Evolutionary conservation across 495 filamentous ascomycete genomes (phyloP).

Genomic region (Aspergillus taichungensis): DNA sequence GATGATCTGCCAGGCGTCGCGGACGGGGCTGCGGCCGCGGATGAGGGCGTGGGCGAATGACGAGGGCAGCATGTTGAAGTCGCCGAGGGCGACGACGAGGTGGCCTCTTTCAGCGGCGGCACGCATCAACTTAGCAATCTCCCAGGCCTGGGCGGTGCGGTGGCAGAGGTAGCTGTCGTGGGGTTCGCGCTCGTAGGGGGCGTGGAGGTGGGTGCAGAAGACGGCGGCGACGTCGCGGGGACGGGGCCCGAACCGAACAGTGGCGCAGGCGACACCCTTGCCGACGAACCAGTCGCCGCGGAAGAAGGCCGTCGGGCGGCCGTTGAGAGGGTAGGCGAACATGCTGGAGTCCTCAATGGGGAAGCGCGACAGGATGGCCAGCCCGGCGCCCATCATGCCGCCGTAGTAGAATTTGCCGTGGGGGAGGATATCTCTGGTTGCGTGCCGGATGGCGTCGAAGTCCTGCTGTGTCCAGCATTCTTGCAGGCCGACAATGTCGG

Average conservation of each 20-base stretch:
- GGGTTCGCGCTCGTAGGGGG: slow-evolving; percentile 74
- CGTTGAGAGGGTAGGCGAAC: slow-evolving; percentile 84
- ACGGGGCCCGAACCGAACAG: slow-evolving; percentile 62
- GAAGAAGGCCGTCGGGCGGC: slow-evolving; percentile 85
- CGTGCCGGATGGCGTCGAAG: slow-evolving; percentile 69
- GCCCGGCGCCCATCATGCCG: slow-evolving; percentile 79
- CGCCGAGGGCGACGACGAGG: slow-evolving; percentile 75
- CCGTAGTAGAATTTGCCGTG: slow-evolving; percentile 91
- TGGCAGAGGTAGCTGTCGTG: slow-evolving; percentile 85
- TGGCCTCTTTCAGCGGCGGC: slow-evolving; percentile 78
- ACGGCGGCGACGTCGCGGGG: slow-evolving; percentile 70
- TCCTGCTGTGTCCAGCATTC: slow-evolving; percentile 94
- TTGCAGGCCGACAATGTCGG: slow-evolving; percentile 87
- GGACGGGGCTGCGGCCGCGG: slow-evolving; percentile 65
- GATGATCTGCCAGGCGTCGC: slow-evolving; percentile 72
- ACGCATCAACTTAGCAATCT: slow-evolving; percentile 84
- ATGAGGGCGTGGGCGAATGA: slow-evolving; percentile 84
- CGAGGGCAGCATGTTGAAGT: slow-evolving; percentile 90
- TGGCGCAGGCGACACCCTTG: slow-evolving; percentile 84
- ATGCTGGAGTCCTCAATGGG: slow-evolving; percentile 91
- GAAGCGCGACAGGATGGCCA: slow-evolving; percentile 91
- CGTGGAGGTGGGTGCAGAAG: slow-evolving; percentile 91
- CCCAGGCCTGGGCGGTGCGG: slow-evolving; percentile 92
- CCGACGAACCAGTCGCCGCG: slow-evolving; percentile 89
- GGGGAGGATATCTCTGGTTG: slow-evolving; percentile 71